A percentile compares a stretch with the other conserved stretches of the same genome.
Conservation (phyloP, 2,329 filamentous ascomycete genomes). For the Camptophora hylomeconis region DNA sequence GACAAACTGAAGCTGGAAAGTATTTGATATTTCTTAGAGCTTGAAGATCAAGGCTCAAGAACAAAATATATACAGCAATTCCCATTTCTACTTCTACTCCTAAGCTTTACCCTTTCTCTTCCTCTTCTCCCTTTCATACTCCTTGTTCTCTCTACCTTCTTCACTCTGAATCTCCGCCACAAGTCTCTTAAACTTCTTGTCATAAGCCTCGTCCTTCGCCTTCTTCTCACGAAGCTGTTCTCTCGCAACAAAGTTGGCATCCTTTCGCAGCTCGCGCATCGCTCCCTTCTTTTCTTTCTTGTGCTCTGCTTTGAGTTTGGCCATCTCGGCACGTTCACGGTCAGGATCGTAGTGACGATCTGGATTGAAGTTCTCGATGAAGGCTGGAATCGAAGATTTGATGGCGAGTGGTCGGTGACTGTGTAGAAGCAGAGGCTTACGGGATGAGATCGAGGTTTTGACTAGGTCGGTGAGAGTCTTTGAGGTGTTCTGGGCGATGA, state of each 20-base stretch:
- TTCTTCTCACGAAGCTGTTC: slow-evolving; percentile 88
- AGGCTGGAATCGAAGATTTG: slow-evolving; percentile 79
- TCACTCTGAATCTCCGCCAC: slow-evolving; percentile 92
- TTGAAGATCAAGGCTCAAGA: too few relatives aligned
- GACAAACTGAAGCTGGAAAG: too few relatives aligned
- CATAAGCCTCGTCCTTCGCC: slow-evolving; percentile 82
- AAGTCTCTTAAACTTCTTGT: slow-evolving; percentile 86
- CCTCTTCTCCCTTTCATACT: slow-evolving; percentile 76
- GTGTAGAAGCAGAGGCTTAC: slow-evolving; percentile 75
- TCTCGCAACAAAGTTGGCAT: slow-evolving; percentile 82
- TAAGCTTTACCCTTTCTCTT: slow-evolving; percentile 53
- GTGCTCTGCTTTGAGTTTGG: slow-evolving; percentile 77
- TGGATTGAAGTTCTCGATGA: slow-evolving; percentile 90
- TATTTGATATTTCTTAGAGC: too few relatives aligned
- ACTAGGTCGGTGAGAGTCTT: slow-evolving; percentile 30
- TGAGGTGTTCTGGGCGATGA: slow-evolving; percentile 29
- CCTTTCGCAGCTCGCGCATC: slow-evolving; percentile 85
- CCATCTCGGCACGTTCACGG: slow-evolving; percentile 70
- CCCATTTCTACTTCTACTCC: slow-evolving; percentile 12
- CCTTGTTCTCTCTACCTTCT: slow-evolving; percentile 75
- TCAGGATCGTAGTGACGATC: slow-evolving; percentile 96
- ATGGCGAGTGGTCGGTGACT: slow-evolving; percentile 80
- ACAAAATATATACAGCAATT: too few relatives aligned
- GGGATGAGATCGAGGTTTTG: slow-evolving; percentile 47
- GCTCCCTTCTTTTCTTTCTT: slow-evolving; percentile 93